These are phyloP conservation scores for Vanrija humicola DNA, from an alignment of 1,284 basidiomycete species.

Conservation along the genomic window DNA sequence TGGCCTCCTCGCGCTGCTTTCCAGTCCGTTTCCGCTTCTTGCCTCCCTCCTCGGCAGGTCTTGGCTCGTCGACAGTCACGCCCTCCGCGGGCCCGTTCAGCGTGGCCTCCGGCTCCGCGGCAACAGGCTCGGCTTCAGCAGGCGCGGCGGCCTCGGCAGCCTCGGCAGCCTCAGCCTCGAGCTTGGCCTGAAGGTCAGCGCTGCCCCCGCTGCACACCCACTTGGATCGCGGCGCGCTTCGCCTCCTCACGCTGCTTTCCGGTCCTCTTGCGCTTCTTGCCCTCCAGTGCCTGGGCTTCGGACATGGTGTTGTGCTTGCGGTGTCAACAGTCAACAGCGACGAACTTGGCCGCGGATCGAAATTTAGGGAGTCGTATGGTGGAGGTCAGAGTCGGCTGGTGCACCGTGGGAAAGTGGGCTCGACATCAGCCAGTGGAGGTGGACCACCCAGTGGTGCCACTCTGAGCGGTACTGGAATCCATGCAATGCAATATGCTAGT, in stretches of 20 bases:
- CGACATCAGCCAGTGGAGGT: background rate
- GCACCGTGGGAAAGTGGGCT: too few relatives aligned
- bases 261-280: conserved; percentile 45
- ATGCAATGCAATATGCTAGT: background rate
- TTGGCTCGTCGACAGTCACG: too few relatives aligned
- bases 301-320: background rate
- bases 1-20: conserved; percentile 43
- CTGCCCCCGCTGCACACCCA: conserved; percentile 5
- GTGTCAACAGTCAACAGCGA: background rate
- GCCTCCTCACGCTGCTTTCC: conserved; percentile 44
- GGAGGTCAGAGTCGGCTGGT: background rate
- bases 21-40: conserved; percentile 47
- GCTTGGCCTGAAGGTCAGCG: conserved; percentile 7
- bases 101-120: too few relatives aligned
- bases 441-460: background rate
- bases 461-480: background rate
- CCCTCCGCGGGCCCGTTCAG: too few relatives aligned
- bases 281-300: background rate
- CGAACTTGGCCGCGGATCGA: background rate
- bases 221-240: conserved; percentile 37
- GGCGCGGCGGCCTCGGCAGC: conserved; percentile 54
- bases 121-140: too few relatives aligned
- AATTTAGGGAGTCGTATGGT: background rate
- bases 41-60: too few relatives aligned
- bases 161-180: conserved; percentile 40